Percentiles rank a stretch among this genome's conserved stretches.
Conservation (phyloP, 257 asterid genomes). For the Solanum infundibuliforme region DNA sequence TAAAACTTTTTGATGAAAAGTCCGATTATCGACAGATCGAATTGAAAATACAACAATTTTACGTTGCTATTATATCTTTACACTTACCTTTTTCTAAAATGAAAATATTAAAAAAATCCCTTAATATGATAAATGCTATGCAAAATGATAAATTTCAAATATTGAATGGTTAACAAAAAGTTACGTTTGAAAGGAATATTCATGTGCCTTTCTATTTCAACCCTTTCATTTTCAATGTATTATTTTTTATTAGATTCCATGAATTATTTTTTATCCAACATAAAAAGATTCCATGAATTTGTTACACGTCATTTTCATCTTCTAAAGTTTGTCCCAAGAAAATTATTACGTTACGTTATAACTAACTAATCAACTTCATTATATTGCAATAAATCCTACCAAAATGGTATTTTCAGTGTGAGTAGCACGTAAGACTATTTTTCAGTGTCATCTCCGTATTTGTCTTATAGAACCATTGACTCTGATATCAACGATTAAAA, state of each 20-base stretch:
- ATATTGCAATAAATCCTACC: neutral
- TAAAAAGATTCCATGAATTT: neutral
- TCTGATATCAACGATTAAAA: fast-evolving
- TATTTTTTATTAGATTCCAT: neutral
- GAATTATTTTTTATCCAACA: neutral
- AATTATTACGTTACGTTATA: neutral
- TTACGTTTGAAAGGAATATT: neutral
- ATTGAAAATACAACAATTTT: no score
- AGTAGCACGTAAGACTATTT: no score
- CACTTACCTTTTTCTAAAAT: no score
- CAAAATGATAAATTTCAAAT: neutral
- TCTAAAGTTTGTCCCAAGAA: neutral
- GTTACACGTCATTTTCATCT: neutral
- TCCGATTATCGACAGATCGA: no score
- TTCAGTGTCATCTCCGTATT: no score
- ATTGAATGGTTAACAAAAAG: neutral
- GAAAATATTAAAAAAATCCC: no score
- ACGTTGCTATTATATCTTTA: no score
- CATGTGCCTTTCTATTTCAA: neutral
- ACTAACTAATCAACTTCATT: neutral
- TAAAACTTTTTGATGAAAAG: no score
- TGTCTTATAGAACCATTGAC: neutral
- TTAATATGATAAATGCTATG: no score
- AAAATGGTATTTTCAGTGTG: no score
- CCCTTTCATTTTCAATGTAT: neutral